Evolutionary conservation across 139 green algal genomes (phyloP), one percentile per base, ranked within the genome.

Genomic region (Yamagishiella unicocca): DNA sequence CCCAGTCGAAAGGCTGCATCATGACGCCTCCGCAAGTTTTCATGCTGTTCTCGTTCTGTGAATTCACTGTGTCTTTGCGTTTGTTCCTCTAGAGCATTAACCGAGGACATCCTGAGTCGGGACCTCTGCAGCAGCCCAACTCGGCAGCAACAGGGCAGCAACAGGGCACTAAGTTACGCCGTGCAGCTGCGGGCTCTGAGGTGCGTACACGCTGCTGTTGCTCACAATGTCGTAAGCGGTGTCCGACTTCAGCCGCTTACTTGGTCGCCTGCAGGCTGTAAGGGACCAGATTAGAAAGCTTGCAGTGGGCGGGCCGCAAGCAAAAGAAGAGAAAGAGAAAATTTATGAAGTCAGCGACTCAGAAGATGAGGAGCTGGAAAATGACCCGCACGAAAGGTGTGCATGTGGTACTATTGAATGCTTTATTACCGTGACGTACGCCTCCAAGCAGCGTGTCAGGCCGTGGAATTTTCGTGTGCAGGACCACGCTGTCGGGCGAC

Each of bases 261-360:
- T 74, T 46, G 9, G 27, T 24, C 6, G 0, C 4, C 9, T 76
- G 43, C 90, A 95, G 92, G 91, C 91, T 12, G 89, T 96, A 22
- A 72, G 91, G 7, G 92, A 95, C 29, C 90, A 96, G 87, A 94
- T 96, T 68, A 76, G 92, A 1, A 94, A 94, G 89, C 84, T 94
- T 64, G 90, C 91, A 31, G 91, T 93, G 31, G 92, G 90, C 43
- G 86, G 82, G 2, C 81, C 86, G 40, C 67, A 85, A 68, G 82
- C 67, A 8, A 89, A 93, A 27, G 91, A 92, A 27, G 86, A 90
- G 35, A 83, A 87, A 17, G 54, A 78, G 33, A 81, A 78, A 33
- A 72, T 92, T 43, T 92, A 94, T 33, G 87, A 89, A 38, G 92
- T 95, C 76, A 94, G 90, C 71, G 92, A 95, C 82, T 93, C 88